Conservation (phyloP, 2,329 filamentous ascomycete genomes). For the Didymella pomorum region DNA sequence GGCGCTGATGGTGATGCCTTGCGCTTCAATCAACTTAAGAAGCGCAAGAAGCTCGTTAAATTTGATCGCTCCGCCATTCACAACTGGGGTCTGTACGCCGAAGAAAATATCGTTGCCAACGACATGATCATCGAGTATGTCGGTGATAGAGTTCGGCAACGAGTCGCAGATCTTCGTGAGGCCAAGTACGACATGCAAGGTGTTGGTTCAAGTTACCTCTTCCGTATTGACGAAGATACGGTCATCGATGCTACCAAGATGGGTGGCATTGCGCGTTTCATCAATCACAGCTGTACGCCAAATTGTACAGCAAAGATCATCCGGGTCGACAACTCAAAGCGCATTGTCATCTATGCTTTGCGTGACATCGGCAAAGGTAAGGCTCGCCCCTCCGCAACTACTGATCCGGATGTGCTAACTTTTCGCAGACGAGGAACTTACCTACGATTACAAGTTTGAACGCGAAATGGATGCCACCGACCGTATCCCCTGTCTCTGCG, state of each 20-base stretch:
- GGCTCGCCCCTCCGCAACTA: slow-evolving; percentile 50
- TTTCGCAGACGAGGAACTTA: slow-evolving; percentile 88
- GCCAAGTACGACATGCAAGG: slow-evolving; percentile 92
- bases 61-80: slow-evolving; percentile 98
- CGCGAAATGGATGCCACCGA: slow-evolving; percentile 94
- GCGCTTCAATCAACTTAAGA: slow-evolving; percentile 98
- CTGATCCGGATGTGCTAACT: slow-evolving; percentile 33
- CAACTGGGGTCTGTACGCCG: slow-evolving; percentile 97
- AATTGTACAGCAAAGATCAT: slow-evolving; percentile 99
- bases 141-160: slow-evolving; percentile 94
- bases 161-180: slow-evolving; percentile 96
- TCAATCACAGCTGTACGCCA: slow-evolving; percentile 97
- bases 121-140: slow-evolving; percentile 99
- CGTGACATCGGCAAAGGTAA: slow-evolving; percentile 94
- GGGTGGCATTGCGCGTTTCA: slow-evolving; percentile 96
- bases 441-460: slow-evolving; percentile 99
- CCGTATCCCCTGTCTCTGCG: slow-evolving; percentile 96
- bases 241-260: slow-evolving; percentile 99
- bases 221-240: slow-evolving; percentile 96
- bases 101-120: slow-evolving; percentile 95
- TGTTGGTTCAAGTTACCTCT: slow-evolving; percentile 96
- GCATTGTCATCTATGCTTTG: slow-evolving; percentile 98
- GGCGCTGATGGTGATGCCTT: slow-evolving; percentile 84
- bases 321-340: slow-evolving; percentile 95
- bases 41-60: slow-evolving; percentile 98